These are phyloP conservation scores for Pseudogymnoascus sp. DNA, from an alignment of 2,329 filamentous ascomycete species.

Conservation along the genomic window DNA sequence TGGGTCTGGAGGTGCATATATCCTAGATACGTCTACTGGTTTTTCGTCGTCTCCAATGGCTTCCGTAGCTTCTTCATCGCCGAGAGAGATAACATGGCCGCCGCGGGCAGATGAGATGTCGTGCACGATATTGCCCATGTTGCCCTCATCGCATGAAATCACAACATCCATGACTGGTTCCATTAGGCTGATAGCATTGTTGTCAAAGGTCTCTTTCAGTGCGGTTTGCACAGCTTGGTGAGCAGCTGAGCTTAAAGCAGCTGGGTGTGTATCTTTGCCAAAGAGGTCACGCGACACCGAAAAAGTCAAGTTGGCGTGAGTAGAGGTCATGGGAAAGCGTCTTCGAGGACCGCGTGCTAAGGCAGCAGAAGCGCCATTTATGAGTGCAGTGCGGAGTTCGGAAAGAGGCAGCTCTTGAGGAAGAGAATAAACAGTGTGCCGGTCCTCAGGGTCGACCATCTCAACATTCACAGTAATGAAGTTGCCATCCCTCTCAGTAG, in stretches of 20 bases:
- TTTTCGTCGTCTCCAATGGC: slow-evolving; percentile 10
- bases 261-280: slow-evolving; percentile 58
- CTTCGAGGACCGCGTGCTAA: slow-evolving; percentile 78
- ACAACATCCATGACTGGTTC: slow-evolving; percentile 90
- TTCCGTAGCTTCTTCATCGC: slow-evolving; percentile 28
- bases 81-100: slow-evolving; percentile 66
- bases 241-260: slow-evolving; percentile 60
- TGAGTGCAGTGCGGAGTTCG: slow-evolving; percentile 47
- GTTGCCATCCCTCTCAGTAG: slow-evolving; percentile 62
- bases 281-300: slow-evolving; percentile 59
- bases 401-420: slow-evolving; percentile 45
- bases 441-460: slow-evolving; percentile 30
- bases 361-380: slow-evolving; percentile 76
- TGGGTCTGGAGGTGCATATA: slow-evolving; percentile 85
- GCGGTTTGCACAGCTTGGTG: slow-evolving; percentile 62
- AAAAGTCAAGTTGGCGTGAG: slow-evolving; percentile 62
- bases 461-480: slow-evolving; percentile 49
- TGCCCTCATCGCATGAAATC: slow-evolving; percentile 77
- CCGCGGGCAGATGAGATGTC: slow-evolving; percentile 69
- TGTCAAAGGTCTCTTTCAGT: slow-evolving; percentile 54
- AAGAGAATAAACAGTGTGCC: slow-evolving; percentile 40
- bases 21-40: slow-evolving; percentile 60
- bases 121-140: slow-evolving; percentile 75
- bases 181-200: slow-evolving; percentile 59
- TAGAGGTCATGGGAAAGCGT: slow-evolving; percentile 72